Percentiles rank a stretch among this genome's conserved stretches.
phyloP scores from a whole-genome alignment of 2,329 filamentous ascomycete species.

The Zarea fungicola region DNA sequence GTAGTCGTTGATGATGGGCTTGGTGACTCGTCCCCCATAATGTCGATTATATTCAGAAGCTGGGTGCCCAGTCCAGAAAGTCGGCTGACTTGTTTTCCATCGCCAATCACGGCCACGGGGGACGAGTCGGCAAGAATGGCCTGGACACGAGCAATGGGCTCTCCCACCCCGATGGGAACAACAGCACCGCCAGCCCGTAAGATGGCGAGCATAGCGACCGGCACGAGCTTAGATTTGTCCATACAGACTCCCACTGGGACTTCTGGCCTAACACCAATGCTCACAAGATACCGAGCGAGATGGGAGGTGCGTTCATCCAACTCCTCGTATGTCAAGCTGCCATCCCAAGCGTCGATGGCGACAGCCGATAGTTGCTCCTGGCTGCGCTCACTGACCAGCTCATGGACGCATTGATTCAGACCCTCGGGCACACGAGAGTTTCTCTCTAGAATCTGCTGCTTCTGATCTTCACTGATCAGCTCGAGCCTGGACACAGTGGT shows the following conservation, averaged over 20 bases:
- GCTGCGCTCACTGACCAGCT: not conserved
- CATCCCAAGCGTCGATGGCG: conserved; percentile 13
- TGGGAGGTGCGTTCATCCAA: not conserved
- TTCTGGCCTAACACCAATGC: conserved; percentile 3
- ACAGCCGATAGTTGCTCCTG: not conserved
- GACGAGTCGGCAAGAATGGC: not conserved
- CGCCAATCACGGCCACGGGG: not conserved
- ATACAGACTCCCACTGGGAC: not conserved
- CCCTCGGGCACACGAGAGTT: not conserved
- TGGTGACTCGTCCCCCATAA: not conserved
- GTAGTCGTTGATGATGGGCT: not conserved
- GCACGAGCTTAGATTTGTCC: conserved; percentile 9
- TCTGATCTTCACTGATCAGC: conserved; percentile 9
- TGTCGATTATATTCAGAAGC: not conserved
- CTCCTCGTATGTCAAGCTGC: conserved; percentile 13
- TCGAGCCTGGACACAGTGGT: conserved; percentile 4
- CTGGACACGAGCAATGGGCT: not conserved
- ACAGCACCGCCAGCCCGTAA: conserved; percentile 9
- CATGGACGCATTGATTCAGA: not conserved
- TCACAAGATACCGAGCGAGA: conserved; percentile 1
- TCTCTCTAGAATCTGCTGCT: conserved; percentile 2
- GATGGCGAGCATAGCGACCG: conserved; percentile 11
- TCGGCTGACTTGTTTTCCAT: not conserved
- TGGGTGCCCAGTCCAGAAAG: not conserved
- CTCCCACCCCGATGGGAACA: not conserved